Conservation (phyloP, 208 protist species). For the Zelonia costaricensis region DNA sequence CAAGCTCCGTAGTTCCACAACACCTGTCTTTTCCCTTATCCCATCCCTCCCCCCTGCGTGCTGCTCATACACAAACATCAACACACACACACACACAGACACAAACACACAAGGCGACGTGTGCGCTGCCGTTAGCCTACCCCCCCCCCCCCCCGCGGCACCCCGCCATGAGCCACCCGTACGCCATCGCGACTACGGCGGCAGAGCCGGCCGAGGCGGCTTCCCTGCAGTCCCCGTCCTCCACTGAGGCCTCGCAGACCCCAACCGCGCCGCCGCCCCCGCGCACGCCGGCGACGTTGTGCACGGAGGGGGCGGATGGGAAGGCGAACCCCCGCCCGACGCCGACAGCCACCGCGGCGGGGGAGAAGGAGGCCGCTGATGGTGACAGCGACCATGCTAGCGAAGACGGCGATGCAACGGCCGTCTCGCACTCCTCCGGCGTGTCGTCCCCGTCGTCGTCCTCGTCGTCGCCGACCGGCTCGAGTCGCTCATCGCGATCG, state of each 20-base stretch:
- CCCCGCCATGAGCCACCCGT: constrained; percentile 7
- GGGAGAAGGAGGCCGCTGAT: not conserved
- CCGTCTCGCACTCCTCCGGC: constrained; percentile 7
- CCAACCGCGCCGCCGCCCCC: too few relatives aligned
- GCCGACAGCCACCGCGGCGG: not conserved
- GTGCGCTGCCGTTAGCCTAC: too few relatives aligned
- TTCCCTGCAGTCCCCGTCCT: too few relatives aligned
- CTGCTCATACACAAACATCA: too few relatives aligned
- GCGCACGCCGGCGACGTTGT: too few relatives aligned
- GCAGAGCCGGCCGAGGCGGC: too few relatives aligned
- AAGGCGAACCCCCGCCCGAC: not conserved
- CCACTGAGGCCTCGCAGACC: too few relatives aligned
- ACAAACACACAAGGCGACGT: not conserved
- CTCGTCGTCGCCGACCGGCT: not conserved
- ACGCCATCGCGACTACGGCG: not conserved
- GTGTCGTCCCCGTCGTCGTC: constrained; percentile 9
- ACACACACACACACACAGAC: too few relatives aligned
- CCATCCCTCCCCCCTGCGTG: too few relatives aligned
- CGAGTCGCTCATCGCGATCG: not conserved
- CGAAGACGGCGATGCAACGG: not conserved
- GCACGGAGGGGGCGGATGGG: not conserved
- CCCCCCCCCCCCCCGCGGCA: too few relatives aligned
- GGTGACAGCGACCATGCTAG: not conserved
- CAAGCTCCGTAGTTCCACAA: too few relatives aligned
- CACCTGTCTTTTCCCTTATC: too few relatives aligned